Base-by-base conservation (phyloP, 805 yeast genomes). In the Kuraishia capsulata region DNA sequence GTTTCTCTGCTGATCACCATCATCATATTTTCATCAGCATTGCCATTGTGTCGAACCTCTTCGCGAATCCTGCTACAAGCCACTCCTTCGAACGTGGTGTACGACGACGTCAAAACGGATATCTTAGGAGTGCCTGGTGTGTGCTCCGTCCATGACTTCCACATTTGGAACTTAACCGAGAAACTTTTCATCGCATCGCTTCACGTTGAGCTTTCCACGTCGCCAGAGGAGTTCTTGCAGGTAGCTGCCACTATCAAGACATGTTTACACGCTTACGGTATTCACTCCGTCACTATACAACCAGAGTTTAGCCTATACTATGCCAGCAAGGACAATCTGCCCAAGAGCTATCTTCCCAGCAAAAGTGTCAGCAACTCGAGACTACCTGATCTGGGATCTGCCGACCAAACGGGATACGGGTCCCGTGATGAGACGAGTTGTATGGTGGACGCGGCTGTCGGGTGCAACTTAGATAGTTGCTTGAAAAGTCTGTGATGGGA, bases 161-260 rank as follows among this genome's bases (percentile, higher is more conserved):
- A 90, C 59, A 80, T 90, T 42, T 90, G 98, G 98, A 90, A 88
- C 56, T 71, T 90, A 48, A 85, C 89, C 36, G 98, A 90, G 61
- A 81, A 79, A 43, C 72, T 84, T 39, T 71, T 78, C 47, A 85
- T 90, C 54, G 96, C 97, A 1, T 81, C 96, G 1, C 69, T 92
- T 43, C 98, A 90, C 57, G 82, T 88, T 30, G 85, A 87, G 51
- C 69, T 92, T 32, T 69, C 72, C 38, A 61, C 72, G 11, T 65
- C 72, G 9, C 82, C 87, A n/a, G 75, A 71, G 40, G 67, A 73
- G 20, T 92, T 87, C 56, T 60, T 81, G 40, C 59, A 62, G n/a
- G 71, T 84, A 37, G 94, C 95, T 6, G 68, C 77, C 36, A 72
- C 74, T 41, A 90, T 90, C 38, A 76, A 92, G 57, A 73, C 74